Evolutionary conservation across 73 alveolate genomes (phyloP).

Genomic region (Blepharisma stoltei): DNA sequence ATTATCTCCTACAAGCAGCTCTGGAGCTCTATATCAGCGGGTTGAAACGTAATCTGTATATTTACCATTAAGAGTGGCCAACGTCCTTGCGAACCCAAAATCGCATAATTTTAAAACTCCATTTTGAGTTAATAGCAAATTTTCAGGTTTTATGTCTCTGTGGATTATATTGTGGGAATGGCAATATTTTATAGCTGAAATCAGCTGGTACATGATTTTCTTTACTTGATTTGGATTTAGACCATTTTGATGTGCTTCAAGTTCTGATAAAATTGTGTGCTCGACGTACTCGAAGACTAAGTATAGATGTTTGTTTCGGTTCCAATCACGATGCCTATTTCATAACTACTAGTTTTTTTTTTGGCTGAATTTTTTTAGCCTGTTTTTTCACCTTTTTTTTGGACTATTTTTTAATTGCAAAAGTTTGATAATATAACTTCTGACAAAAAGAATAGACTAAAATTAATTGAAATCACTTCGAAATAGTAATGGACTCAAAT

Average conservation of each 20-base stretch:
- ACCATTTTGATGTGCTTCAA: conserved; percentile 45
- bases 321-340: no score
- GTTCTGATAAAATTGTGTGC: conserved; percentile 49
- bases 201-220: conserved; percentile 64
- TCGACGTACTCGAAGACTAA: conserved; percentile 59
- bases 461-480: no score
- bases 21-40: no score
- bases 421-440: no score
- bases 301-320: not conserved
- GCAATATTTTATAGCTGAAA: conserved; percentile 72
- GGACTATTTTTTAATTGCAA: no score
- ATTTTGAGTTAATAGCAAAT: conserved; percentile 69
- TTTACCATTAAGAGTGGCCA: not conserved
- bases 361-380: no score
- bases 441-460: no score
- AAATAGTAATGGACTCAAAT: no score
- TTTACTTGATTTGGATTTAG: conserved; percentile 22
- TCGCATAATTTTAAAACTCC: conserved; percentile 81
- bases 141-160: conserved; percentile 88
- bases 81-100: conserved; percentile 72
- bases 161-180: conserved; percentile 83
- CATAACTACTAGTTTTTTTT: no score
- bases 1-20: no score
- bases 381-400: no score
- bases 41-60: no score